phyloP scores from a whole-genome alignment of 1,139 yeast genomes.

The Magnusiomyces paraingens region DNA sequence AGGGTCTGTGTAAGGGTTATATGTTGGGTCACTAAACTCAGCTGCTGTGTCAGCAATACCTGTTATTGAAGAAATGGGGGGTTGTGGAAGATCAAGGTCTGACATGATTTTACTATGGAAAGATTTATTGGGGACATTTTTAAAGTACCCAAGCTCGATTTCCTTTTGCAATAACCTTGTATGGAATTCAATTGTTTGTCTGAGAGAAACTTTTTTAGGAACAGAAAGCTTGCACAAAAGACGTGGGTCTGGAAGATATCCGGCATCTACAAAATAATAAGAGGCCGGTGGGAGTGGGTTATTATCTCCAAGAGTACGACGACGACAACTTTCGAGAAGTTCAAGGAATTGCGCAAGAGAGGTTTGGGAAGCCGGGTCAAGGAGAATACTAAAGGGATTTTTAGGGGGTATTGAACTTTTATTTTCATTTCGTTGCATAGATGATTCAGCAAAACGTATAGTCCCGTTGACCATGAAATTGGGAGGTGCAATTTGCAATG shows the following conservation, averaged over 20 bases:
- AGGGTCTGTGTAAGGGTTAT: neutral
- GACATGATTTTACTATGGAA: no score
- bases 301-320: neutral
- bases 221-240: neutral
- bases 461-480: no score
- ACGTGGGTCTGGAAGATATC: constrained; percentile 7
- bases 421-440: no score
- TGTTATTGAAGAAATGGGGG: neutral
- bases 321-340: constrained; percentile 3
- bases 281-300: neutral
- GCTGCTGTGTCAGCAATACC: neutral
- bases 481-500: no score
- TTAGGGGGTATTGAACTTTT: no score
- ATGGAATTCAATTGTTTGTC: constrained; percentile 2
- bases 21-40: neutral
- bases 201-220: constrained; percentile 2
- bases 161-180: constrained; percentile 2
- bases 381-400: neutral
- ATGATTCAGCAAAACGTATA: no score
- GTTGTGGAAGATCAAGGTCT: neutral
- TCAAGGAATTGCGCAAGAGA: constrained; percentile 1
- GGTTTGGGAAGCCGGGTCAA: neutral
- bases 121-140: no score
- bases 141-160: constrained; percentile 3
- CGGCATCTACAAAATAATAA: constrained; percentile 6